Evolutionary conservation across 2,329 filamentous ascomycete genomes (phyloP), one percentile per base, ranked within the genome.

Genomic region (Xylaria sp.): DNA sequence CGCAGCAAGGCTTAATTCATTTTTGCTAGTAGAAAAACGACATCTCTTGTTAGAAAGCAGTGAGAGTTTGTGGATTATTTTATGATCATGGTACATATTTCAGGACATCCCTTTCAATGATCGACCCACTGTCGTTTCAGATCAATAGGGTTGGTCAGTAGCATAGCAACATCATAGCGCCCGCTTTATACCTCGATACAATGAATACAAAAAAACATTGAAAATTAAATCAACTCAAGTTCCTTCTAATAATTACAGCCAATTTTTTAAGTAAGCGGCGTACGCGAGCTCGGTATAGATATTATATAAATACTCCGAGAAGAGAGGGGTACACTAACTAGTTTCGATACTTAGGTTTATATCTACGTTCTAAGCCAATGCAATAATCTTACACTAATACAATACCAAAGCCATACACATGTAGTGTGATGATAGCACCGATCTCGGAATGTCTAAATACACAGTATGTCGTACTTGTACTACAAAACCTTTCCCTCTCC

Each of bases 1-100:
- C 86, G 91, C 67, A 82, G 82, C 74, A 86, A 86, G 80, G 68
- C 67, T 36, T 71, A 71, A 60, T 52, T 34, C 30, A 50, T 46
- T n/a, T n/a, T n/a, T 34, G 39, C 41, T 28, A 23, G 48, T 25
- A 13, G 34, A 41, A 20, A 46, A 34, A 5, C 1, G n/a, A 23
- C 45, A 25, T 30, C 30, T 18, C 48, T 10, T 32, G 8, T n/a
- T 32, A 55, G 30, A 34, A 15, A 36, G 34, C 20, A 30, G 8
- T 48, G 32, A 23, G 39, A 39, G 39, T 56, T 15, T 8, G n/a
- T 36, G 3, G 25, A 18, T 13, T 15, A 25, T 32, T 36, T 65
- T 34, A 64, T 43, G 52, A 59, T 57, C 39, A 61, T 53, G 56
- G 62, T 61, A 43, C 59, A 67, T 59, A 67, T 58, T 62, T 61